A percentile compares a stretch with the other conserved stretches of the same genome.
These are phyloP conservation scores for Pelargonium citronellum DNA, from an alignment of 441 rosid species.

Conservation along the genomic window DNA sequence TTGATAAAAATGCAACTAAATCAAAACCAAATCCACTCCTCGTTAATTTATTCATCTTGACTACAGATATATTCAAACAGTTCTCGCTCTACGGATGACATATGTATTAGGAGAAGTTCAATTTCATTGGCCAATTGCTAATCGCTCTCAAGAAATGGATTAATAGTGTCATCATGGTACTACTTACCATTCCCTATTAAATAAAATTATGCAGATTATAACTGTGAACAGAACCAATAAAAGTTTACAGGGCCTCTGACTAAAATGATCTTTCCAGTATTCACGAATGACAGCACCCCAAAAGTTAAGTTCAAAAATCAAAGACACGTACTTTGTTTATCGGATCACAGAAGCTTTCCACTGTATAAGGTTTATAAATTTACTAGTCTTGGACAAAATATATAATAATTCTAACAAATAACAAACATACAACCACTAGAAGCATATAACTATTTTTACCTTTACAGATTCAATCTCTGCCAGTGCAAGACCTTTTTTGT, in stretches of 20 bases:
- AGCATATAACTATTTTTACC: constrained; percentile 31
- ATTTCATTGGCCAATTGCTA: not conserved
- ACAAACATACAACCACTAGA: not conserved
- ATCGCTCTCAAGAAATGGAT: not conserved
- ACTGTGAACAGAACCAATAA: too few relatives aligned
- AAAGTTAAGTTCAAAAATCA: too few relatives aligned
- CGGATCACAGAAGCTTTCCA: too few relatives aligned
- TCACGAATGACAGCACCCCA: too few relatives aligned
- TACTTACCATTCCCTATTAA: too few relatives aligned
- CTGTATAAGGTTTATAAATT: too few relatives aligned
- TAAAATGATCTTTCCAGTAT: too few relatives aligned
- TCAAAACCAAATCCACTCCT: not conserved
- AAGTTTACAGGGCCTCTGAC: too few relatives aligned
- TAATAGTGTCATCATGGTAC: too few relatives aligned
- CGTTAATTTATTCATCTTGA: not conserved
- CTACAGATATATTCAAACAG: not conserved
- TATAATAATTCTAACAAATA: not conserved
- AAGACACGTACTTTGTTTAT: too few relatives aligned
- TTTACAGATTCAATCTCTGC: constrained; percentile 54
- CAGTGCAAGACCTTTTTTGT: constrained; percentile 79
- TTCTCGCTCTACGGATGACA: not conserved
- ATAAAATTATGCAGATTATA: too few relatives aligned
- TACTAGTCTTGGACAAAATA: not conserved
- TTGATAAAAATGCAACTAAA: not conserved
- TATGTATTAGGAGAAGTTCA: too few relatives aligned